These are phyloP conservation scores for Phytophthora sp. DNA, from an alignment of 352 stramenopile genomes.

Conservation along the genomic window DNA sequence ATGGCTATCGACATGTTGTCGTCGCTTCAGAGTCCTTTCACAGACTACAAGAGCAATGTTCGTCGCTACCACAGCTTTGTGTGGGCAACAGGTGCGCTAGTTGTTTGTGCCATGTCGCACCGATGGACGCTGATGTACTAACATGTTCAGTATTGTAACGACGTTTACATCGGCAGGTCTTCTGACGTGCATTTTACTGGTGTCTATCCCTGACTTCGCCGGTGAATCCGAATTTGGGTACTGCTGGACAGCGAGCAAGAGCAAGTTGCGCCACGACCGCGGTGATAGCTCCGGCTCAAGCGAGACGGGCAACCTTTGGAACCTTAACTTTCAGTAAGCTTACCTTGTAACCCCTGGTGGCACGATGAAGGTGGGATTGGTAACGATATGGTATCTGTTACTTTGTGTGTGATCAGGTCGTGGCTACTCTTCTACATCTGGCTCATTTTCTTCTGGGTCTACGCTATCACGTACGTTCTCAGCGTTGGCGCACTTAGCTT, in stretches of 20 bases:
- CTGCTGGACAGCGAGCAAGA: conserved; percentile 82
- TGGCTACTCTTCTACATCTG: conserved; percentile 90
- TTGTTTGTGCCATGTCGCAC: not conserved
- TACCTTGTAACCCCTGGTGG: not conserved
- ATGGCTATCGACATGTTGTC: conserved; percentile 90
- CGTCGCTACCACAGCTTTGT: conserved; percentile 86
- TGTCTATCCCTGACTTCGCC: conserved; percentile 74
- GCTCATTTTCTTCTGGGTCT: conserved; percentile 88
- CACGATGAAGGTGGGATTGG: not conserved
- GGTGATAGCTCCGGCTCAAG: conserved; percentile 27
- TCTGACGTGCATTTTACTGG: conserved; percentile 69
- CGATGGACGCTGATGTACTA: not conserved
- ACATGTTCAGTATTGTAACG: conserved; percentile 17
- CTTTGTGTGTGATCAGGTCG: conserved; percentile 43
- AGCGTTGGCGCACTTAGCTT: too few relatives aligned
- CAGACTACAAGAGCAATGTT: conserved; percentile 88
- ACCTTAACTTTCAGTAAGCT: conserved; percentile 84
- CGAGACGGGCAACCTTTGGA: conserved; percentile 72
- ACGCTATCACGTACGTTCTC: conserved; percentile 70
- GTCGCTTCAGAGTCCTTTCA: conserved; percentile 88
- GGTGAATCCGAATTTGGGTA: conserved; percentile 85
- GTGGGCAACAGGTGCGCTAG: conserved; percentile 64
- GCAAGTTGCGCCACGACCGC: conserved; percentile 44
- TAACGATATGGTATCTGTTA: conserved; percentile 1
- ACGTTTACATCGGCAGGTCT: conserved; percentile 38